Base-by-base conservation (phyloP, 1,284 basidiomycete species). In the Puccinia triticina region DNA sequence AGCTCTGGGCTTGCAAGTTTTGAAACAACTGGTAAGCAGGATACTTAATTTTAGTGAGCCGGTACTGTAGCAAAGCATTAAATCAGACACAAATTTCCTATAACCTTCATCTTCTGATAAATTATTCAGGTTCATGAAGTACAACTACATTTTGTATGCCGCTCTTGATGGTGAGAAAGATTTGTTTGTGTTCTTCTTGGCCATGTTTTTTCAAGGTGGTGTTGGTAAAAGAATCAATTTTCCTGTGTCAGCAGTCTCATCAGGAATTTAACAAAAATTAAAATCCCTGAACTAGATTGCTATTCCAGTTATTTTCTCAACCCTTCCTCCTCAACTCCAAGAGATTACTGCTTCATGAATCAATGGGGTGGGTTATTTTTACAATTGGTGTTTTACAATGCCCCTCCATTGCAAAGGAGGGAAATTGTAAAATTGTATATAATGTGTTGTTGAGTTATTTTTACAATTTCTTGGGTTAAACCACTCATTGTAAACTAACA, bases 131-230 rank as follows among this genome's bases (percentile, higher is more conserved):
- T 77, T 64, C 46, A 61, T 23, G 23, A 77, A 77, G 57, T 77
- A 77, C 46, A 78, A 78, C 59, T 78, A 78, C 50, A 48, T 78
- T 50, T 37, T 61, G 34, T 78, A 61, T 32, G 77, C 77, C 8
- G 77, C 77, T 23, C 46, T 78, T 14, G 77, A 78, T 78, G 77
- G 77, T 23, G 77, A 26, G 18, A 50, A 61, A 53, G 61, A 78
- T 23, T 16, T 69, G 1, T 29, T 69, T 16, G 67, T 78, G 21
- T 53, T 78, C 18, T 64, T 78, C 37, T 53, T 78, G 37, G 59
- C 77, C 29, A 69, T 78, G 43, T n/a, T 78, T 55, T 78, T 78
- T 40, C 77, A 78, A 78, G 77, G 77, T 29, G 77, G 77, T 14
- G 61, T 18, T 46, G 77, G 77, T 14, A 46, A 69, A 8, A 29